These are phyloP conservation scores for Melastoma candidum DNA, from an alignment of 441 rosid species.

Conservation along the genomic window DNA sequence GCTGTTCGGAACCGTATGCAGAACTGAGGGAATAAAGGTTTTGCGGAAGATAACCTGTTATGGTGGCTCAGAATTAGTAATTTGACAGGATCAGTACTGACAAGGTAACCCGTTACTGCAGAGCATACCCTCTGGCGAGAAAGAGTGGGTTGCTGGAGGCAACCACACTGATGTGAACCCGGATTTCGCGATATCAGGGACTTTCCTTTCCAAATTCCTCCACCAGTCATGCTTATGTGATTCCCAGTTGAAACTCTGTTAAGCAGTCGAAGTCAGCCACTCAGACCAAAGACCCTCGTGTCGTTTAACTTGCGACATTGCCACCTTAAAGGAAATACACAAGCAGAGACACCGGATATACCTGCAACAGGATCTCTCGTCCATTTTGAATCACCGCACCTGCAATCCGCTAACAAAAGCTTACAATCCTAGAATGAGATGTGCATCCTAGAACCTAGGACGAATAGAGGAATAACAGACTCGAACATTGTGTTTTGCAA, in stretches of 20 bases:
- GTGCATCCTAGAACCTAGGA: background rate
- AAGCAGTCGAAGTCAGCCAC: constrained; percentile 7
- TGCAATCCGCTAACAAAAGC: constrained; percentile 15
- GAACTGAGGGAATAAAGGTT: constrained; percentile 76
- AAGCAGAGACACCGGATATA: constrained; percentile 10
- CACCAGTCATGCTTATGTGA: constrained; percentile 90
- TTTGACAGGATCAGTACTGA: background rate
- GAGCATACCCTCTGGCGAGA: constrained; percentile 68
- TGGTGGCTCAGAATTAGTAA: background rate
- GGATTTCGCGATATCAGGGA: constrained; percentile 63
- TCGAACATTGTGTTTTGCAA: background rate
- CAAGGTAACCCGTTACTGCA: background rate
- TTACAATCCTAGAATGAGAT: background rate
- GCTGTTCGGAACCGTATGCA: constrained; percentile 78
- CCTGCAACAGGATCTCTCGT: constrained; percentile 82
- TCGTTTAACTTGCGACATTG: background rate
- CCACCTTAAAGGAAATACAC: background rate
- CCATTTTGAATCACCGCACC: constrained; percentile 51
- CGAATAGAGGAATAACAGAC: background rate
- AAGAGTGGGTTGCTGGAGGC: constrained; percentile 74
- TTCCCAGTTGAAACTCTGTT: constrained; percentile 91
- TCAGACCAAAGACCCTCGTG: background rate
- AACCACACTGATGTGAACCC: constrained; percentile 91
- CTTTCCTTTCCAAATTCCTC: constrained; percentile 66
- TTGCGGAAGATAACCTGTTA: constrained; percentile 86